Base-by-base conservation (phyloP, 139 green algal species). In the Mychonastes homosphaera region DNA sequence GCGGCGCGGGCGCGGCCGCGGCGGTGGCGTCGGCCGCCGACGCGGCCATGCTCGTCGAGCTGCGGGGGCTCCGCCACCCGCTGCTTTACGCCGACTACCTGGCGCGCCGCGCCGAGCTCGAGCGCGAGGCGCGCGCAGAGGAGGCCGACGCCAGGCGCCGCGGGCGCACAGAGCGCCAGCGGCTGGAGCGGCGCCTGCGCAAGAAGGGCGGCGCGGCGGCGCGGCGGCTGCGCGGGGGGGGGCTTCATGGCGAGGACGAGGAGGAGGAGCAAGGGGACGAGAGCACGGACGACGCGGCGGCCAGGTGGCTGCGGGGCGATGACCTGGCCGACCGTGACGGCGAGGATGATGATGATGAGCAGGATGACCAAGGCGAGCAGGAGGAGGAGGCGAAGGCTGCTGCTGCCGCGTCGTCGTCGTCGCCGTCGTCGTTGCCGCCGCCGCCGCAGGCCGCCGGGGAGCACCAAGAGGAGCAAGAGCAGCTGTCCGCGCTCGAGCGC, bases 11-110 rank as follows among this genome's bases (percentile, higher is more conserved):
- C 23, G 30, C n/a, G 18, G 49, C 8, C 19, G 44, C 44, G 8
- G 39, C 41, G 38, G 48, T 47, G 7, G 29, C 21, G 27, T 1
- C 41, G 45, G 65, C 59, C 18, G 39, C 54, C 2, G 67, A 61
- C 4, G 40, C 49, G 40, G 47, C 56, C 1, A 70, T 67, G 38
- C 41, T 49, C n/a, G 66, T 88, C 51, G 56, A 75, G 12, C 64
- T 89, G 12, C 54, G 65, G 4, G 47, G 56, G 16, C 58, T 87
- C 19, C 61, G 74, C 35, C 84, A 94, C 64, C 85, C 83, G 3
- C 69, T 94, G 73, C 71, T 94, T 69, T 65, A 81, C 53, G 85
- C 63, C 0, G 54, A 77, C 16, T 80, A 84, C 38, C 51, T 90
- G 21, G 36, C 69, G 10, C 15, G 63, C 12, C 66, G 67, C 44